These are phyloP conservation scores for Cornus controversa DNA, from an alignment of 148 eudicot genomes.

Conservation along the genomic window DNA sequence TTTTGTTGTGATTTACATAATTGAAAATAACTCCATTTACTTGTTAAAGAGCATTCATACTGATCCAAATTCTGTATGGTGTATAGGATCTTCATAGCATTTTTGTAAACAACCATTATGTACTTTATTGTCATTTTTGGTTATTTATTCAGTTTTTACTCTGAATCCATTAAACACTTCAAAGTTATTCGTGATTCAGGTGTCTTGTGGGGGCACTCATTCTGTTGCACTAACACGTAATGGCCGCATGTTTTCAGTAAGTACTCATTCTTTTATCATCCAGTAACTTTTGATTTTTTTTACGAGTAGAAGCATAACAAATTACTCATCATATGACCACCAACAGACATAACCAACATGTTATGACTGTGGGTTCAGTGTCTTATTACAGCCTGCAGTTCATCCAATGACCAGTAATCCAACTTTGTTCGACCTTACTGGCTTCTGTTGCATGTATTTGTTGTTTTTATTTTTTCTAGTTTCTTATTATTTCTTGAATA, in stretches of 20 bases:
- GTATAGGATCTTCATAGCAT: neutral
- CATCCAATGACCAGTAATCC: too few relatives aligned
- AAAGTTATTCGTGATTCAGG: conserved; percentile 36
- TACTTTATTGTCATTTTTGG: neutral
- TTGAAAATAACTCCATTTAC: too few relatives aligned
- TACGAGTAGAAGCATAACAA: neutral
- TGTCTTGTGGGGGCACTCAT: conserved; percentile 98
- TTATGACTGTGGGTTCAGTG: too few relatives aligned
- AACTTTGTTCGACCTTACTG: too few relatives aligned
- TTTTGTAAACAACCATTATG: neutral
- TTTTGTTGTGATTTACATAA: neutral
- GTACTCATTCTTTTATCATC: conserved; percentile 16
- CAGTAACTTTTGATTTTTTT: neutral
- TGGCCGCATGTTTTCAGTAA: conserved; percentile 85
- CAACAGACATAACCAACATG: too few relatives aligned
- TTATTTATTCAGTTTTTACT: neutral
- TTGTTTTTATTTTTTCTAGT: neutral
- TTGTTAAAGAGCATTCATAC: neutral
- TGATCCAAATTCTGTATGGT: neutral
- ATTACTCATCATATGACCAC: neutral
- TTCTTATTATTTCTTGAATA: neutral
- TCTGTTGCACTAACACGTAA: conserved; percentile 92
- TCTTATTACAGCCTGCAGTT: too few relatives aligned
- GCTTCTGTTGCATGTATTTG: too few relatives aligned
- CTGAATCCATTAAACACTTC: neutral